Evolutionary conservation across 2,329 filamentous ascomycete species (phyloP).

Genomic region (Shiraia bambusicola): DNA sequence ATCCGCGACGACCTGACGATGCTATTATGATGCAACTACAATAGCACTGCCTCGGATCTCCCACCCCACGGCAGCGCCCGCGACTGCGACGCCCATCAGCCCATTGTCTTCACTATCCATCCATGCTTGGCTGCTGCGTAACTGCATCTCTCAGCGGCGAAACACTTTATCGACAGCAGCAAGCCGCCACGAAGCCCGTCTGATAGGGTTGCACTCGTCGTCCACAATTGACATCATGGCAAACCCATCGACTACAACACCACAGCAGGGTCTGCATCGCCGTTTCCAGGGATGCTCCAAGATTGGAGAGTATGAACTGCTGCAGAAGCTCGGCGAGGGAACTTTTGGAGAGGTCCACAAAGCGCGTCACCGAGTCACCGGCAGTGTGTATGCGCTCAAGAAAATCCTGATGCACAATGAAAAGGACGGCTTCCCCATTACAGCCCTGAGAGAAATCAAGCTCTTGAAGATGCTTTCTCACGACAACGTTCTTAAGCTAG

Average conservation of each 20-base stretch:
- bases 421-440: constrained; percentile 99
- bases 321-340: constrained; percentile 86
- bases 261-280: constrained; percentile 54
- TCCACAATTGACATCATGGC: constrained; percentile 18
- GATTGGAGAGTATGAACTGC: constrained; percentile 76
- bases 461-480: constrained; percentile 94
- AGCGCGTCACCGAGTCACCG: constrained; percentile 73
- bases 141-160: constrained; percentile 13
- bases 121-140: constrained; percentile 11
- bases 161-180: constrained; percentile 16
- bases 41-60: constrained; percentile 15
- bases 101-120: constrained; percentile 6
- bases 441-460: constrained; percentile 95
- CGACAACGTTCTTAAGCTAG: constrained; percentile 78
- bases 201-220: neutral
- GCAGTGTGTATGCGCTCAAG: constrained; percentile 82
- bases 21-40: constrained; percentile 17
- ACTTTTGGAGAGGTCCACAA: constrained; percentile 97
- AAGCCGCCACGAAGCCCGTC: constrained; percentile 1
- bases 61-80: constrained; percentile 26
- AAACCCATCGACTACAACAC: constrained; percentile 28
- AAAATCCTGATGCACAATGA: constrained; percentile 99
- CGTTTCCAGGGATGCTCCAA: constrained; percentile 82
- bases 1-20: constrained; percentile 8
- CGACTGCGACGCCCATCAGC: constrained; percentile 12